phyloP scores from a whole-genome alignment of 257 asterid species.

The Solanum paucissectum region DNA sequence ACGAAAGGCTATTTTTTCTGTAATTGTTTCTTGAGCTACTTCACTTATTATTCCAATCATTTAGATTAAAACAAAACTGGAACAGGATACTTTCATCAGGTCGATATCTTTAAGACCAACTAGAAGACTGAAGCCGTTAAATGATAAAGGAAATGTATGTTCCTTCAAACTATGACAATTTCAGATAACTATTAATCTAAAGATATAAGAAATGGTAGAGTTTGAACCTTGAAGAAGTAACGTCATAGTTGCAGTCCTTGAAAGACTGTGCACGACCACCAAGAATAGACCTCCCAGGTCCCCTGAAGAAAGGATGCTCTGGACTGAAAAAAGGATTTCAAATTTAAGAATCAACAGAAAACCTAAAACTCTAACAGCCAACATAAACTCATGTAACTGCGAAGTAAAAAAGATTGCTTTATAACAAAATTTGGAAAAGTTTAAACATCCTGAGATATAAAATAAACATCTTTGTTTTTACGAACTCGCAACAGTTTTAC shows the following conservation, averaged over 20 bases:
- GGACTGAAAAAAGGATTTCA: conserved; percentile 41
- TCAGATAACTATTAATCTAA: background rate
- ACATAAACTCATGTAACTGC: background rate
- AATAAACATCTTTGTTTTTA: background rate
- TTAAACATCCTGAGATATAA: background rate
- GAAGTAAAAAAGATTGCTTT: background rate
- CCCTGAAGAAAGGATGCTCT: conserved; percentile 65
- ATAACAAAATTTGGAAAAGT: background rate
- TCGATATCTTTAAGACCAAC: background rate
- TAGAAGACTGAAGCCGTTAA: background rate
- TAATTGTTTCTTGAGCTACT: background rate
- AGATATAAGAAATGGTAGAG: conserved; percentile 2
- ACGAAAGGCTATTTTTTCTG: background rate
- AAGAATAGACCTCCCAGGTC: conserved; percentile 84
- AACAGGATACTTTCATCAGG: background rate
- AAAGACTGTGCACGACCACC: conserved; percentile 53
- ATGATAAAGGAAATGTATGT: background rate
- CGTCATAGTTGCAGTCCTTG: conserved; percentile 44
- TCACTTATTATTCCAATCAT: background rate
- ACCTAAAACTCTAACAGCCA: background rate
- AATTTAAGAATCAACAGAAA: background rate
- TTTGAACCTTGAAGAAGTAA: conserved; percentile 57
- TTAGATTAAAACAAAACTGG: background rate
- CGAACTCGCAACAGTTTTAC: background rate
- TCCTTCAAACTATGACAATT: background rate